Percentiles rank a stretch among this genome's conserved stretches.
phyloP scores from a whole-genome alignment of 768 basidiomycete genomes.

The Thelephora aurantiotincta region DNA sequence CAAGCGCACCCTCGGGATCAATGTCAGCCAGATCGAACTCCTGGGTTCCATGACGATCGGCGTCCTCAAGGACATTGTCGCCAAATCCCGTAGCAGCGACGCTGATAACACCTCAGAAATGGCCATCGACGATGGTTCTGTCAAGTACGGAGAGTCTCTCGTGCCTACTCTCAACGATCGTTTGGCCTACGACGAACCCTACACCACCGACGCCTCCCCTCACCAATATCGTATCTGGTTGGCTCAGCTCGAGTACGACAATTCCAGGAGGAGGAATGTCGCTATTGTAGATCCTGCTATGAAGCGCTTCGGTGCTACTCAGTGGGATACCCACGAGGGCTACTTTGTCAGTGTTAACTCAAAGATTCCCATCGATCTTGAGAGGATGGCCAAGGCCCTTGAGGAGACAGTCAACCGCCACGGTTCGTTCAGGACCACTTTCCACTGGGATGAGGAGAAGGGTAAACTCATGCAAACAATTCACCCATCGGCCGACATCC shows the following conservation, averaged over 20 bases:
- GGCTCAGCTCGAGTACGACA: conserved; percentile 18
- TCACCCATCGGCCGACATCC: conserved; percentile 14
- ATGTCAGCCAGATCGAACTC: conserved; percentile 11
- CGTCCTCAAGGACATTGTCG: conserved; percentile 13
- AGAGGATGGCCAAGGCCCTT: conserved; percentile 15
- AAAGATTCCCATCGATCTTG: conserved; percentile 15
- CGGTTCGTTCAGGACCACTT: conserved; percentile 16
- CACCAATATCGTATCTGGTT: conserved; percentile 17
- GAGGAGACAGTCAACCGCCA: conserved; percentile 16
- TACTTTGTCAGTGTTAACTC: conserved; percentile 9
- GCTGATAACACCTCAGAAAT: conserved; percentile 2
- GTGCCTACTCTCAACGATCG: conserved; percentile 17
- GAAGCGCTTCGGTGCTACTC: conserved; percentile 19
- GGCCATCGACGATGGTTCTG: conserved; percentile 11
- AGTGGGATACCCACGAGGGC: conserved; percentile 19
- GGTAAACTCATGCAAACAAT: conserved; percentile 17
- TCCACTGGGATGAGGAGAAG: conserved; percentile 16
- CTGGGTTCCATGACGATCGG: conserved; percentile 11
- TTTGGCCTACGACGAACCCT: conserved; percentile 18
- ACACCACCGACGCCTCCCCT: conserved; percentile 15
- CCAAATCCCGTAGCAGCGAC: conserved; percentile 8
- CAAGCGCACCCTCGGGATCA: conserved; percentile 14
- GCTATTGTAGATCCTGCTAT: conserved; percentile 18
- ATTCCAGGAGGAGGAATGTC: conserved; percentile 16
- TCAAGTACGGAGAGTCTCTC: conserved; percentile 16